Conservation (phyloP, 495 filamentous ascomycete species). For the Podospora pseudoanserina region DNA sequence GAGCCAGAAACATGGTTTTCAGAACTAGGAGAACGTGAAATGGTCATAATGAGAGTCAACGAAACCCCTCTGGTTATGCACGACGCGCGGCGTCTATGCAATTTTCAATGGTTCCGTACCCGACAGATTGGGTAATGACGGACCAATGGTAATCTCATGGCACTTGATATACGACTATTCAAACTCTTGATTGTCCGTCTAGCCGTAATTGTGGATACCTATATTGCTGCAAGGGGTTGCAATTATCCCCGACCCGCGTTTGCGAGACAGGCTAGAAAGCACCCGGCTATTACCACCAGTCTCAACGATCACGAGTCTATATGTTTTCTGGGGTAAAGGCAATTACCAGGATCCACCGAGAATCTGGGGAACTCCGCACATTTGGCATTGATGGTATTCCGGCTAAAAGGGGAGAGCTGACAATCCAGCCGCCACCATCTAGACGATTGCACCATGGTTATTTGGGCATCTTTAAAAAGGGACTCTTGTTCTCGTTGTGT, state of each 20-base stretch:
- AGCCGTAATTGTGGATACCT: background rate
- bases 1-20: background rate
- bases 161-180: background rate
- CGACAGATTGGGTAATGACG: slow-evolving; percentile 21
- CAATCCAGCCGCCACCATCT: background rate
- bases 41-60: too few relatives aligned
- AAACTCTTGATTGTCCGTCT: background rate
- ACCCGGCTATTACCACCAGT: slow-evolving; percentile 14
- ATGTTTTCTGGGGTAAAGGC: slow-evolving; percentile 8
- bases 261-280: background rate
- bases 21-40: too few relatives aligned
- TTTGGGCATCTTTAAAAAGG: background rate
- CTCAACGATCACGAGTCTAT: slow-evolving; percentile 2
- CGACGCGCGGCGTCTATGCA: background rate
- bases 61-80: background rate
- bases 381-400: slow-evolving; percentile 11
- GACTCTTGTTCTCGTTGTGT: background rate
- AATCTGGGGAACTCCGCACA: slow-evolving; percentile 12
- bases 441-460: background rate
- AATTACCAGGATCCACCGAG: slow-evolving; percentile 6
- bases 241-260: slow-evolving; percentile 11
- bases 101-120: background rate
- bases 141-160: slow-evolving; percentile 1
- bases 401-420: slow-evolving; percentile 14
- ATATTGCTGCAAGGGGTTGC: slow-evolving; percentile 12